Evolutionary conservation across 257 asterid genomes (phyloP).

Genomic region (Penstemon barbatus): DNA sequence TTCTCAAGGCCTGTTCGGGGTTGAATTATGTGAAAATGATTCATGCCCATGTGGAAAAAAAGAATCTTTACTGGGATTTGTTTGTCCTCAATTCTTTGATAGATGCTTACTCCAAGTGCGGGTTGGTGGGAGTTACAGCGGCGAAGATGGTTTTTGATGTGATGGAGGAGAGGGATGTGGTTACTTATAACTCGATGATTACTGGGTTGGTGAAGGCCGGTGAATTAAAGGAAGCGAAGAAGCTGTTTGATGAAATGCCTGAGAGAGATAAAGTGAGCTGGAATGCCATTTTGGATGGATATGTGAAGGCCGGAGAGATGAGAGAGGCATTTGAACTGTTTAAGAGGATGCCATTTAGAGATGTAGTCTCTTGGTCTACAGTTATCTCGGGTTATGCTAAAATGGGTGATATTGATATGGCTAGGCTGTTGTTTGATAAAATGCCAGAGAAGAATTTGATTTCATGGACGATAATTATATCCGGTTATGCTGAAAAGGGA

Average conservation of each 20-base stretch:
- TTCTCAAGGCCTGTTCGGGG: constrained; percentile 59
- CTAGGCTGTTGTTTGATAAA: constrained; percentile 61
- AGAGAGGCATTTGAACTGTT: constrained; percentile 50
- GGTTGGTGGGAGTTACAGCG: constrained; percentile 43
- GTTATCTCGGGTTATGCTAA: constrained; percentile 64
- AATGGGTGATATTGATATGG: constrained; percentile 70
- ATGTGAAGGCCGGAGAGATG: constrained; percentile 59
- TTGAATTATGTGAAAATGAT: constrained; percentile 47
- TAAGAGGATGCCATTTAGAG: constrained; percentile 55
- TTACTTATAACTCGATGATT: constrained; percentile 70
- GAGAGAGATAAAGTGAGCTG: constrained; percentile 55
- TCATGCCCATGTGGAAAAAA: constrained; percentile 64
- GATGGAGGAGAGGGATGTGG: constrained; percentile 60
- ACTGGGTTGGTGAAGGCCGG: constrained; percentile 49
- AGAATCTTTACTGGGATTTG: constrained; percentile 49
- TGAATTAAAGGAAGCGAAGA: constrained; percentile 42
- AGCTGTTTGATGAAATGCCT: constrained; percentile 64
- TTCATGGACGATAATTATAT: constrained; percentile 73
- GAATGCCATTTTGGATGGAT: constrained; percentile 56
- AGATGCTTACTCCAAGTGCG: constrained; percentile 67
- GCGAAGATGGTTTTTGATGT: constrained; percentile 51
- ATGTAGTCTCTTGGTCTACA: constrained; percentile 83
- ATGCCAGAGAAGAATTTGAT: constrained; percentile 83
- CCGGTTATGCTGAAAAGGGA: constrained; percentile 72
- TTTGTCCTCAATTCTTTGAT: constrained; percentile 66